A percentile compares a stretch with the other conserved stretches of the same genome.
Evolutionary conservation across 345 rosid species (phyloP).

Genomic region (Gossypium turneri): DNA sequence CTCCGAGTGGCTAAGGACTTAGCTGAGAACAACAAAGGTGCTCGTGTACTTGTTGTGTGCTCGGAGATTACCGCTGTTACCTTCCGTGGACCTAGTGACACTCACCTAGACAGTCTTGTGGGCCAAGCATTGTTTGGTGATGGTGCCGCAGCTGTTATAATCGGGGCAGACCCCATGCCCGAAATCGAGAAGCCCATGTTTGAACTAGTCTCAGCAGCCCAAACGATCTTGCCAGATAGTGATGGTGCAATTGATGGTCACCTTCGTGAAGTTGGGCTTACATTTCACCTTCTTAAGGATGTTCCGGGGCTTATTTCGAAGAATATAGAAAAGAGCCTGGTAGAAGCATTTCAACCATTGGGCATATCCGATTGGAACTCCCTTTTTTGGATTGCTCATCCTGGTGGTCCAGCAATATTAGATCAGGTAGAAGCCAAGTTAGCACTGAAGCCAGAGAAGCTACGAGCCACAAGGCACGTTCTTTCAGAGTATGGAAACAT

Average conservation of each 20-base stretch:
- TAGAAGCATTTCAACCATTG: constrained; percentile 35
- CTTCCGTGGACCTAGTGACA: constrained; percentile 30
- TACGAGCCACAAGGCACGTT: constrained; percentile 28
- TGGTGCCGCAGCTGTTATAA: constrained; percentile 31
- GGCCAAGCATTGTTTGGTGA: constrained; percentile 35
- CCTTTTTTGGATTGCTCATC: constrained; percentile 40
- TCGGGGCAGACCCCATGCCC: constrained; percentile 35
- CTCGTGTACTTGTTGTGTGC: constrained; percentile 43
- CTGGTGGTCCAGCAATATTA: constrained; percentile 44
- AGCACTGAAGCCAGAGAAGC: constrained; percentile 33
- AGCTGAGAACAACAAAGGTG: constrained; percentile 45
- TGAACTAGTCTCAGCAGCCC: constrained; percentile 35
- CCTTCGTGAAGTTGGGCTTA: constrained; percentile 15
- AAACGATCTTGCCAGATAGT: constrained; percentile 36
- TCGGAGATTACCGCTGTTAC: constrained; percentile 34
- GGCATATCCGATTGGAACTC: constrained; percentile 52
- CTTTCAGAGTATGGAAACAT: constrained; percentile 43
- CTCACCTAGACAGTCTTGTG: constrained; percentile 34
- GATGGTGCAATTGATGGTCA: constrained; percentile 43
- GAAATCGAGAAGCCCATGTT: constrained; percentile 37
- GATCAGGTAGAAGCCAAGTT: constrained; percentile 36
- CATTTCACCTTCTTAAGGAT: constrained; percentile 8
- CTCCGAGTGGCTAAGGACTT: constrained; percentile 18
- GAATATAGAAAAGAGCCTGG: constrained; percentile 17
- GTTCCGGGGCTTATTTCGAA: constrained; percentile 11